Evolutionary conservation across 2,329 filamentous ascomycete species (phyloP), one percentile per base, ranked within the genome.

Genomic region (Colletotrichum godetiae): DNA sequence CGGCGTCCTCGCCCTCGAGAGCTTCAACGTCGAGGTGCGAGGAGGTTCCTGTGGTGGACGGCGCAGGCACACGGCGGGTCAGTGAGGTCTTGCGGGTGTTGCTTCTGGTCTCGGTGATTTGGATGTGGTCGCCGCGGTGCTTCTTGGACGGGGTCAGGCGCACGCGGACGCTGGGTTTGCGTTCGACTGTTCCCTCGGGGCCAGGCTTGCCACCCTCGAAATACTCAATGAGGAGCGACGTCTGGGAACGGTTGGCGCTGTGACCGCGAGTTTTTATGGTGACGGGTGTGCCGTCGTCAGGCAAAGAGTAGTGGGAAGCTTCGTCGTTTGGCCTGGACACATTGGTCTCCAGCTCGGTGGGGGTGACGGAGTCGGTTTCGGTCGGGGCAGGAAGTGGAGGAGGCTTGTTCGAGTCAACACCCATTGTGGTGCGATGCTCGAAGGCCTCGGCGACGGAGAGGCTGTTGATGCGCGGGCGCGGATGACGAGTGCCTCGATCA

Each of bases 141-240:
- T 88, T 90, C 81, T 91, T 92, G 78, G 93, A 95, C 15, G 95
- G 95, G 15, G 94, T 97, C 75, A 98, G 89, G 84, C 91, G 89
- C 83, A 93, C 88, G 80, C 89, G 90, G 67, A 98, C 94, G 81
- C 95, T 97, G 13, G 95, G 95, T 77, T 93, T 92, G 78, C 93
- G 92, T 77, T 91, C 89, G 77, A 87, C 87, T 69, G 89, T 85
- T 55, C 84, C 81, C n/a, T 84, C 81, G 75, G 87, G 86, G 68
- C 80, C 80, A 56, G 77, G 73, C 82, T 94, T 95, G 75, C 92
- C 91, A 77, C 92, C 94, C 84, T 98, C 95, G 79, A 97, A 98
- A 83, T 97, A 98, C 84, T 98, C 95, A 79, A 98, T 98, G 78
- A 98, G 88, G 76, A 98, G 88, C 69, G 94, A 97, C 49, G 95